Percentiles rank a stretch among this genome's conserved stretches.
Conservation (phyloP, 2,329 filamentous ascomycete genomes). For the Fusarium sacchari region DNA sequence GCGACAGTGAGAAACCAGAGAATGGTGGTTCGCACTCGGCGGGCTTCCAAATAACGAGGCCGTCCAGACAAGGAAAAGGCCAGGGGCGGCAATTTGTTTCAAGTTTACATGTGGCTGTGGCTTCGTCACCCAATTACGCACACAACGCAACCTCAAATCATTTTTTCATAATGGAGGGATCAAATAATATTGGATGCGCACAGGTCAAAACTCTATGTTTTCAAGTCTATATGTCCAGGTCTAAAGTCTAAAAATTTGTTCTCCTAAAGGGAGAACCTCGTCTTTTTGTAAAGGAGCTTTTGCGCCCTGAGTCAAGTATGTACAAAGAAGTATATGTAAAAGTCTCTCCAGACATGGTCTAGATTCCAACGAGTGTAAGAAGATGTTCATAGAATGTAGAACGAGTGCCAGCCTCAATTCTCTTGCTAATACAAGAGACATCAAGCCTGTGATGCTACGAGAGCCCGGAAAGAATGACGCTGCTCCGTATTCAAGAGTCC, state of each 20-base stretch:
- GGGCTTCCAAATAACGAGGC: not conserved
- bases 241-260: conserved; percentile 25
- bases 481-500: conserved; percentile 5
- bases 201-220: conserved; percentile 25
- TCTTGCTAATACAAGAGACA: conserved; percentile 38
- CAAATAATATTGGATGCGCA: not conserved
- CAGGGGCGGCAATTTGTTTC: conserved; percentile 7
- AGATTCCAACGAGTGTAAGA: conserved; percentile 41
- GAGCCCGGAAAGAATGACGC: conserved; percentile 28
- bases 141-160: not conserved
- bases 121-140: conserved; percentile 1
- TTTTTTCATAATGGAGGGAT: not conserved
- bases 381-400: conserved; percentile 36
- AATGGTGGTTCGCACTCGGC: not conserved
- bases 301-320: conserved; percentile 31
- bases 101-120: conserved; percentile 20
- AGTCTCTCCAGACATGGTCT: conserved; percentile 20
- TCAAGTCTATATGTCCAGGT: conserved; percentile 24
- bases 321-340: conserved; percentile 43
- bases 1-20: not conserved
- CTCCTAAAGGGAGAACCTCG: not conserved
- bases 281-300: conserved; percentile 24
- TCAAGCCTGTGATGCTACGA: conserved; percentile 41
- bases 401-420: conserved; percentile 45
- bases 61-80: conserved; percentile 3